phyloP scores from a whole-genome alignment of 768 basidiomycete genomes.

The Cytidiella melzeri region DNA sequence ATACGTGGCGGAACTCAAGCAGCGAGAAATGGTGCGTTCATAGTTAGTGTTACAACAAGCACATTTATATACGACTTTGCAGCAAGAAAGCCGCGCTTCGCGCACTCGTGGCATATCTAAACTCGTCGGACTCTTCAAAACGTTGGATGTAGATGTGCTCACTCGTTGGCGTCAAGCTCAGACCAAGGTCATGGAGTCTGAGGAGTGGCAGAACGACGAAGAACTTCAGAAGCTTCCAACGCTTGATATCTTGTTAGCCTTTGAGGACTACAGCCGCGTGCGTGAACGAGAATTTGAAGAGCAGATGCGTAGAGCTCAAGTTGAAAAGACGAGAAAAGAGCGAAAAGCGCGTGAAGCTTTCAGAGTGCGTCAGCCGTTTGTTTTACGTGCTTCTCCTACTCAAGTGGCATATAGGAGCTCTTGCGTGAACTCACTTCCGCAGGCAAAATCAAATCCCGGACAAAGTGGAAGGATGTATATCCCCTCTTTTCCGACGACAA shows the following conservation, averaged over 20 bases:
- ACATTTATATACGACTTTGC: conserved; percentile 7
- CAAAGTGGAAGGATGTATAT: conserved; percentile 91
- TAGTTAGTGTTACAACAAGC: background rate
- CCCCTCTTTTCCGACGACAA: conserved; percentile 68
- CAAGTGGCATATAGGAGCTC: conserved; percentile 43
- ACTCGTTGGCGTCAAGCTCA: conserved; percentile 90
- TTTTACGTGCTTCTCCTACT: too few species aligned
- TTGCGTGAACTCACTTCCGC: conserved; percentile 61
- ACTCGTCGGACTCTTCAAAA: conserved; percentile 79
- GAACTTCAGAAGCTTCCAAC: conserved; percentile 82
- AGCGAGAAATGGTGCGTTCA: conserved; percentile 76
- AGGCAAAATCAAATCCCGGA: conserved; percentile 69
- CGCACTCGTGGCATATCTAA: conserved; percentile 77
- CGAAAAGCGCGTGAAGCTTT: conserved; percentile 90
- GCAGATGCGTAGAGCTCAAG: conserved; percentile 68
- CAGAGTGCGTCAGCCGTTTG: conserved; percentile 56
- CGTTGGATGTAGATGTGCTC: conserved; percentile 85
- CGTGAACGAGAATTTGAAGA: conserved; percentile 91
- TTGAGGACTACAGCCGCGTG: conserved; percentile 89
- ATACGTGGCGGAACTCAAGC: conserved; percentile 79
- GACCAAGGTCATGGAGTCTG: conserved; percentile 65
- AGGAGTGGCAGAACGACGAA: conserved; percentile 70
- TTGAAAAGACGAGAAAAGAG: conserved; percentile 79
- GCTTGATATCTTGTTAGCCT: conserved; percentile 87
- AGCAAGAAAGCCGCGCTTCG: conserved; percentile 77